Evolutionary conservation across 2,329 filamentous ascomycete genomes (phyloP), one percentile per base, ranked within the genome.

Genomic region (Alternaria sp.): DNA sequence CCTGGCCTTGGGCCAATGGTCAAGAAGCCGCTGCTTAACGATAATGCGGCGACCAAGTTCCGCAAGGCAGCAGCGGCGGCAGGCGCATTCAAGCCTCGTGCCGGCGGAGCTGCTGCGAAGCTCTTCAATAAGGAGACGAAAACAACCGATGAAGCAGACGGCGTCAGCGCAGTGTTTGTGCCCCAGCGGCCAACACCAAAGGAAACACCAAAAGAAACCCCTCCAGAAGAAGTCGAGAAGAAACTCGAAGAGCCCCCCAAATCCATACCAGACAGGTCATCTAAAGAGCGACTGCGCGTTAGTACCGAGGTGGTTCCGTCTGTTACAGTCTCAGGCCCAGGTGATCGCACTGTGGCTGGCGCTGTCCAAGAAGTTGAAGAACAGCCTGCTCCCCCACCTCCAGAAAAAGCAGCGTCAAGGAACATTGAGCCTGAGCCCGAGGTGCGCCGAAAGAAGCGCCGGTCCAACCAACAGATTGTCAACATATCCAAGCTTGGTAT

Each of bases 1-100:
- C 93, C 93, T 17, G 93, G 93, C 1, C 85, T 97, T 7, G 93
- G 93, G 0, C 93, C 93, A 2, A 97, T 97, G 94, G 91, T 97
- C 72, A 95, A 93, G 80, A 88, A 90, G 66, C 93, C 92, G 0
- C 88, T 88, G 65, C 90, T 89, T 1, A 89, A 87, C 66, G 86
- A 85, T n/a, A 90, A 96, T 60, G 85, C 96, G 71, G 92, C 92
- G 19, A 90, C 88, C 36, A 86, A 88, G 6, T 88, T 97, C 65
- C 91, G 92, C 81, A 96, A 93, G 79, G 93, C 93, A 23, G 93
- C 93, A 1, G 88, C 86, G 74, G 70, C 68, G 50, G 90, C 90
- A 11, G 86, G 82, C 59, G 87, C 87, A 17, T 98, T 98, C 82
- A 96, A 95, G 74, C 95, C 95, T 19, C 89, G 95, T 61, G 90